phyloP scores from a whole-genome alignment of 257 asterid genomes.

The Penstemon newberryi region DNA sequence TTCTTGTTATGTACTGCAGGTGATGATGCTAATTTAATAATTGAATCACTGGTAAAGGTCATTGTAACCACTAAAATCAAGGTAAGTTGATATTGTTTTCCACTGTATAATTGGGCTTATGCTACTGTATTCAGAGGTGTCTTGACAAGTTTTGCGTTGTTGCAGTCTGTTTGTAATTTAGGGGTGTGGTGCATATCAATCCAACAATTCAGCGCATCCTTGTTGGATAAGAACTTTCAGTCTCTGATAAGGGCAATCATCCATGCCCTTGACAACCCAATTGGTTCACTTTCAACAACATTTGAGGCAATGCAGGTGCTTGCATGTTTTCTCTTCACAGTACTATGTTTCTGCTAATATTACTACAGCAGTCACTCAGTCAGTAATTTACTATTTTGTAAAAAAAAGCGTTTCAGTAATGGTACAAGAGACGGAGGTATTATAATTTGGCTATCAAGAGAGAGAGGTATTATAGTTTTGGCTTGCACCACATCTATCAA shows the following conservation, averaged over 20 bases:
- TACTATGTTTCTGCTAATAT: slow-evolving; percentile 11
- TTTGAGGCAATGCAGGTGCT: slow-evolving; percentile 85
- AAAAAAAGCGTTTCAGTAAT: no score
- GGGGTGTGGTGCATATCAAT: slow-evolving; percentile 83
- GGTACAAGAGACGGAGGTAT: no score
- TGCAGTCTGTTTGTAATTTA: slow-evolving; percentile 77
- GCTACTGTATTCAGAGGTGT: slow-evolving; percentile 19
- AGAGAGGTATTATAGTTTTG: no score
- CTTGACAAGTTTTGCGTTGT: slow-evolving; percentile 25
- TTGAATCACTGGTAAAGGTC: slow-evolving; percentile 61
- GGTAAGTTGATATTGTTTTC: slow-evolving; percentile 35
- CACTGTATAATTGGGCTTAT: slow-evolving; percentile 14
- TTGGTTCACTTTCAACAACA: slow-evolving; percentile 75
- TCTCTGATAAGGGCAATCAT: slow-evolving; percentile 55
- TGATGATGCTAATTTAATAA: slow-evolving; percentile 46
- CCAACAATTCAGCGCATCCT: slow-evolving; percentile 54
- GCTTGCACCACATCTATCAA: no score
- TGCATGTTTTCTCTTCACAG: slow-evolving; percentile 15
- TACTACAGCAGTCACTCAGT: no score
- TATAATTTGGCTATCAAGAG: no score
- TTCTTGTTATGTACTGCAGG: slow-evolving; percentile 40
- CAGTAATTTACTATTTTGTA: no score
- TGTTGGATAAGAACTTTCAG: slow-evolving; percentile 52
- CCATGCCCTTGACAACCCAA: slow-evolving; percentile 77
- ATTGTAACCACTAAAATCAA: slow-evolving; percentile 59